Evolutionary conservation across 2,329 filamentous ascomycete species (phyloP).

Genomic region (Phoma herbarum): DNA sequence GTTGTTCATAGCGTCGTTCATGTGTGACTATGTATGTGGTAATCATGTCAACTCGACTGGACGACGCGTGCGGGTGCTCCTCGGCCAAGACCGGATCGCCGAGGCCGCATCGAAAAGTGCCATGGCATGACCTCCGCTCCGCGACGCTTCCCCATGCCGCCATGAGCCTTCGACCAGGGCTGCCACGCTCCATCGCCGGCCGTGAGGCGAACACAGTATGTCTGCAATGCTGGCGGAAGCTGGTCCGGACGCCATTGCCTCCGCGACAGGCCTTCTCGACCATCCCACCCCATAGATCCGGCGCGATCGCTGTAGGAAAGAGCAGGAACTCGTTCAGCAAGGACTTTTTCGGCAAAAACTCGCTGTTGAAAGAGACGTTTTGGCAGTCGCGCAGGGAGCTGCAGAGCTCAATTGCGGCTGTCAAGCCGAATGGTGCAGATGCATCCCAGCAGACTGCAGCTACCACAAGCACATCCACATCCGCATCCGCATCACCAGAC

Average conservation of each 20-base stretch:
- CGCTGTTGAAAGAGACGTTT: constrained; percentile 45
- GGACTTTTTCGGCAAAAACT: constrained; percentile 53
- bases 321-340: constrained; percentile 45
- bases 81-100: neutral
- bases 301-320: constrained; percentile 42
- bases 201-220: constrained; percentile 45
- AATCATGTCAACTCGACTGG: neutral
- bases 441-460: constrained; percentile 15
- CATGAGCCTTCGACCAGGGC: constrained; percentile 50
- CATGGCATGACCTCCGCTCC: constrained; percentile 9
- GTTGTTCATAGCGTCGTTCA: constrained; percentile 4
- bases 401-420: constrained; percentile 41
- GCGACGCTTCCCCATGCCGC: constrained; percentile 35
- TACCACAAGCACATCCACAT: constrained; percentile 11
- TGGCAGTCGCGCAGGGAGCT: constrained; percentile 40
- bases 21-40: constrained; percentile 2
- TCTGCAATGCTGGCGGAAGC: constrained; percentile 46
- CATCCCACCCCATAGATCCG: constrained; percentile 35
- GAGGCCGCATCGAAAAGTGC: constrained; percentile 16
- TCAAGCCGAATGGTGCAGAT: constrained; percentile 18
- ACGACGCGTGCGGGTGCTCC: constrained; percentile 5
- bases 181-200: constrained; percentile 40
- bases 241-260: constrained; percentile 33
- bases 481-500: constrained; percentile 21
- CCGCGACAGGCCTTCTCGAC: constrained; percentile 43